Evolutionary conservation across 2,329 filamentous ascomycete genomes (phyloP), one percentile per base, ranked within the genome.

Genomic region (Zymoseptoria brevis): DNA sequence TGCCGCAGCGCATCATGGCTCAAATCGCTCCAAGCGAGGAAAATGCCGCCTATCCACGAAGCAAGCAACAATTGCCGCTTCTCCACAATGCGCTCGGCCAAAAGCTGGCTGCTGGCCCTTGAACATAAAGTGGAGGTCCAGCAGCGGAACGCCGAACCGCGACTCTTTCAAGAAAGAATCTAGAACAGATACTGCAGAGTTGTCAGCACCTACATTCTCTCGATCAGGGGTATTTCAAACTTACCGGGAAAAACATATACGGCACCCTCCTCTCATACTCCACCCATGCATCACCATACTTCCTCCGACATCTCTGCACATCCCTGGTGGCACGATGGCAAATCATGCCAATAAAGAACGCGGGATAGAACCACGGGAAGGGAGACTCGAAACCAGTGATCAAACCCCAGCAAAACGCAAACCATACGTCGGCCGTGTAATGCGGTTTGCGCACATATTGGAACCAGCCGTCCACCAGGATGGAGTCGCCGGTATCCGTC

Each of bases 311-410:
- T 64, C 86, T 81, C 72, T 87, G 80, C 61, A 92, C 89, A 71
- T 95, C 90, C 61, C 90, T 81, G 64, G 78, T 78, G 4, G 89
- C 87, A 60, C 90, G 87, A 74, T 95, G 90, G 8, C 85, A 79
- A 69, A 94, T 93, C 89, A 93, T 93, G 66, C 76, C 75, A 19
- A 80, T 79, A 73, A 95, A 95, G 79, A 95, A 95, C 41, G 88
- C 74, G 0, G 89, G 87, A 72, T 95, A 93, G 75, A 95, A 94
- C 89, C 90, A 95, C 0, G 90, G 90, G 76, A 93, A 92, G 0
- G 89, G 89, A 70, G 86, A 90, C 41, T 79, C 79, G 75, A 93
- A 92, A 9, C 89, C 89, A 2, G 87, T 90, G 66, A 93, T 86
- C n/a, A 92, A 74, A 22, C 86, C 89, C 89, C 89, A 94, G 62